phyloP scores from a whole-genome alignment of 768 basidiomycete species.

The Kwoniella botswanensis region DNA sequence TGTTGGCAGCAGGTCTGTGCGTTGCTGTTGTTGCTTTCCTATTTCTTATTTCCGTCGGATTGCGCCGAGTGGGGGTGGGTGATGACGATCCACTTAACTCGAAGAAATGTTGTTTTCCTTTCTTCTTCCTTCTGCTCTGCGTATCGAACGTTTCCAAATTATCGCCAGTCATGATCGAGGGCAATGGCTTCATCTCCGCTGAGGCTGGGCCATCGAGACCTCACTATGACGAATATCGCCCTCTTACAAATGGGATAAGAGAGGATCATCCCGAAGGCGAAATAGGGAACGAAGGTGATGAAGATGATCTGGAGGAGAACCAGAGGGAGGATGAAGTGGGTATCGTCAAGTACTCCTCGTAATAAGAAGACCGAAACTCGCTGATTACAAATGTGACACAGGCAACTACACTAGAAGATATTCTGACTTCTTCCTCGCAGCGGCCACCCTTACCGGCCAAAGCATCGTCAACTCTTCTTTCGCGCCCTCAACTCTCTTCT shows the following conservation, averaged over 20 bases:
- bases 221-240: background rate
- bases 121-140: background rate
- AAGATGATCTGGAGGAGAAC: conserved; percentile 18
- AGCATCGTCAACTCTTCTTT: conserved; percentile 18
- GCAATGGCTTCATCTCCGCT: conserved; percentile 16
- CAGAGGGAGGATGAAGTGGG: conserved; percentile 13
- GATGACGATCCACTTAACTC: background rate
- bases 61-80: background rate
- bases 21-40: background rate
- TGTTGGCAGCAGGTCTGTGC: background rate
- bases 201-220: conserved; percentile 34
- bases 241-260: background rate
- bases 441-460: conserved; percentile 6
- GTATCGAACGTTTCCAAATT: background rate
- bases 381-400: background rate
- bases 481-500: background rate
- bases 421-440: conserved; percentile 3
- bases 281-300: background rate
- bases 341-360: background rate
- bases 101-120: background rate
- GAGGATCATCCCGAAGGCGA: background rate
- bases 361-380: background rate
- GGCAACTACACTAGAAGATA: conserved; percentile 31
- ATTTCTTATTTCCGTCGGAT: conserved; percentile 9
- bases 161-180: conserved; percentile 18